Conservation (phyloP, 169 alveolate genomes). For the Plasmodium gonderi region DNA sequence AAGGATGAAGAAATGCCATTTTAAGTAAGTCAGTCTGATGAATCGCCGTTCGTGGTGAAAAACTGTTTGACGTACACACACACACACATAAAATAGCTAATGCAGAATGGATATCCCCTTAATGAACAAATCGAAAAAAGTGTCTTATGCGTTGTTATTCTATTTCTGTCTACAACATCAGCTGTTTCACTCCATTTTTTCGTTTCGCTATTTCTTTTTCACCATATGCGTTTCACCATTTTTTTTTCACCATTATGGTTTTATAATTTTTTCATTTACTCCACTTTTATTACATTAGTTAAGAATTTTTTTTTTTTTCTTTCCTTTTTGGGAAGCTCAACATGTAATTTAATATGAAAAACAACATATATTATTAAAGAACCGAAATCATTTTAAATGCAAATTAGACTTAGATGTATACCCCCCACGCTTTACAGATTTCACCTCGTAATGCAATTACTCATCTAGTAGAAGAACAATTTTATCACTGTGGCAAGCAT, state of each 20-base stretch:
- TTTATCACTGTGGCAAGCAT: neutral
- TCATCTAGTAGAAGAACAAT: neutral
- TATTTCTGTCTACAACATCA: neutral
- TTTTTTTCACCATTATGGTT: neutral
- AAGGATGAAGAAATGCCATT: conserved; percentile 35
- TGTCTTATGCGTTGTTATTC: neutral
- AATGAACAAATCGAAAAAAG: neutral
- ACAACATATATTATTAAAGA: neutral
- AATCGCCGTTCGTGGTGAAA: neutral
- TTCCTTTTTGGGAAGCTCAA: neutral
- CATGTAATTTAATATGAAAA: neutral
- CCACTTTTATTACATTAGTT: neutral
- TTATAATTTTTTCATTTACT: neutral
- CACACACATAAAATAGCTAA: neutral
- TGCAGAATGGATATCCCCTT: neutral
- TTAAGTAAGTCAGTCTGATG: neutral
- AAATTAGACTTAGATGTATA: neutral
- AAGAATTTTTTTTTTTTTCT: neutral
- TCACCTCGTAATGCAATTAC: neutral
- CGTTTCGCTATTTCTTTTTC: neutral
- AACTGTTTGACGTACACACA: neutral
- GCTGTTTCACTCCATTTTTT: neutral
- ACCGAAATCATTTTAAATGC: neutral
- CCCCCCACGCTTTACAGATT: neutral
- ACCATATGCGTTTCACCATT: neutral